Conservation (phyloP, 2,329 filamentous ascomycete genomes). For the Diaporthe sp. region DNA sequence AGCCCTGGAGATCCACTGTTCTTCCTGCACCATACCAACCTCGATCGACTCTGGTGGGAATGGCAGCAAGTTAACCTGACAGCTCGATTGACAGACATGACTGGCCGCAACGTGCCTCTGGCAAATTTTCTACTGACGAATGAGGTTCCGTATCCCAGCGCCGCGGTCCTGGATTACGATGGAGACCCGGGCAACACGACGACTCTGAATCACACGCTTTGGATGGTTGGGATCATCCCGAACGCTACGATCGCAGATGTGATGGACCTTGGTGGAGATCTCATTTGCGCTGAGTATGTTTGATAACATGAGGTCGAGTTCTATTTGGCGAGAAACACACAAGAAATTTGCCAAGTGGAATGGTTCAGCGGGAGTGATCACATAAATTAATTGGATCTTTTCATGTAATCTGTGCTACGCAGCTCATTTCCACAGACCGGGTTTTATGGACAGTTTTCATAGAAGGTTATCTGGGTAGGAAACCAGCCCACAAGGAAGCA, state of each 20-base stretch:
- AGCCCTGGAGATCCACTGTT: conserved; percentile 57
- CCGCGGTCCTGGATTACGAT: not conserved
- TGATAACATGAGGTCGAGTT: not conserved
- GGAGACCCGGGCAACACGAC: conserved; percentile 18
- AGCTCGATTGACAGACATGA: conserved; percentile 46
- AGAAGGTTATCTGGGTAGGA: no score
- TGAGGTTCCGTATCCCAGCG: not conserved
- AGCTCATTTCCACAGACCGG: not conserved
- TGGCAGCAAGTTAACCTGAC: conserved; percentile 48
- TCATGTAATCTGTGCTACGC: not conserved
- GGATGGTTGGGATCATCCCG: conserved; percentile 28
- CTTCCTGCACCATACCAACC: conserved; percentile 49
- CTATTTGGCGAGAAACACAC: not conserved
- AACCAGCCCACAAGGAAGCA: no score
- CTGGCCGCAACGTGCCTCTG: conserved; percentile 43
- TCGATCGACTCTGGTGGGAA: conserved; percentile 50
- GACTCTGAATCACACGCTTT: conserved; percentile 32
- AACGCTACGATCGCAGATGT: conserved; percentile 31
- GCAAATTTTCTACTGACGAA: not conserved
- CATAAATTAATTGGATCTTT: not conserved
- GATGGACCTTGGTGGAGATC: conserved; percentile 30
- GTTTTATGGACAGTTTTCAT: no score
- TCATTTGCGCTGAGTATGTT: conserved; percentile 33
- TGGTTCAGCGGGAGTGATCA: not conserved
- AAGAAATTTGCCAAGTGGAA: not conserved